Percentiles rank a stretch among this genome's conserved stretches.
Evolutionary conservation across 306 rosid genomes (phyloP).

Genomic region (Vachellia collinsii): DNA sequence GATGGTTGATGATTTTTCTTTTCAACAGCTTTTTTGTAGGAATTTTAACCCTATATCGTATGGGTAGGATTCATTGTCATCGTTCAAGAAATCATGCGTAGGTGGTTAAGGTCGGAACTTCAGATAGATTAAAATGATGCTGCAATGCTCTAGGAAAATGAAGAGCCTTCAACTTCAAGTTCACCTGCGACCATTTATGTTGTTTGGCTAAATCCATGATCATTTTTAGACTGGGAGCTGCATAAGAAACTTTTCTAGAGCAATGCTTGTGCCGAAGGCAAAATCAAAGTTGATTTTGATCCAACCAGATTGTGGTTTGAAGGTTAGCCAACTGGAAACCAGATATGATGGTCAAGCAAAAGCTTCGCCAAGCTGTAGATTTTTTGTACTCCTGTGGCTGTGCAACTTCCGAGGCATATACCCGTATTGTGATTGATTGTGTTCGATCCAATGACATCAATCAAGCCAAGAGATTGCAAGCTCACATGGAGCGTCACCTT

Average conservation of each 20-base stretch:
- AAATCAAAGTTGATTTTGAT: not conserved
- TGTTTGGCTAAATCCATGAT: not conserved
- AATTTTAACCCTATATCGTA: no score
- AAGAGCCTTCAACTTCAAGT: not conserved
- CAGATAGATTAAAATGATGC: not conserved
- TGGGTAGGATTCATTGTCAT: no score
- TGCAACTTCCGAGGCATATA: constrained; percentile 59
- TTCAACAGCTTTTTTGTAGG: no score
- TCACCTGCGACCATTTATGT: not conserved
- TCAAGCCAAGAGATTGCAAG: constrained; percentile 67
- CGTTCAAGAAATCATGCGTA: not conserved
- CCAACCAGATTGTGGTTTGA: constrained; percentile 14
- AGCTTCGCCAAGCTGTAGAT: constrained; percentile 57
- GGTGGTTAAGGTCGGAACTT: not conserved
- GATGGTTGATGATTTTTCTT: no score
- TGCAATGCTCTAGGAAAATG: not conserved
- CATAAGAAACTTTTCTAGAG: constrained; percentile 1
- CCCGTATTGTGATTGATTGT: constrained; percentile 63
- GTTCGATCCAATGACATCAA: constrained; percentile 55
- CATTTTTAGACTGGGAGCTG: not conserved
- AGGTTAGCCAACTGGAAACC: constrained; percentile 9
- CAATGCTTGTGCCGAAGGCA: not conserved
- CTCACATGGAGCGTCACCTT: constrained; percentile 68
- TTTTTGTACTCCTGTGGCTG: constrained; percentile 48
- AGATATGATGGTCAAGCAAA: constrained; percentile 46